A percentile compares a stretch with the other conserved stretches of the same genome.
These are phyloP conservation scores for Excoecaria cochinchinensis DNA, from an alignment of 345 rosid genomes.

Conservation along the genomic window DNA sequence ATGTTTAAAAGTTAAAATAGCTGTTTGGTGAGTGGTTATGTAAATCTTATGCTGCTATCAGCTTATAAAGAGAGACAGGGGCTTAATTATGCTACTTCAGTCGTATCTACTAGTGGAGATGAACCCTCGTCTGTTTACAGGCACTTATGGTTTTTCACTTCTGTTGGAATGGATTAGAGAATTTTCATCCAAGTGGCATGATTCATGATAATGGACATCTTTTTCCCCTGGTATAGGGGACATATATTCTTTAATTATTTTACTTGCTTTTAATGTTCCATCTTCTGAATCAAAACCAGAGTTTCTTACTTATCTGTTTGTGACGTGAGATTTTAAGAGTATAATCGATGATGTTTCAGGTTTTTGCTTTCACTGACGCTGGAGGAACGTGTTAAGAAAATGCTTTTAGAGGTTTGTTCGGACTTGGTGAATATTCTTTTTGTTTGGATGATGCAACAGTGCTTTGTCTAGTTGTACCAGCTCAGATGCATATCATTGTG, in stretches of 20 bases:
- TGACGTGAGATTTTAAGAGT: neutral
- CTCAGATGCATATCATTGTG: no score
- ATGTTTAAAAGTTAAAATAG: neutral
- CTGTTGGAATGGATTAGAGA: neutral
- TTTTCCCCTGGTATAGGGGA: neutral
- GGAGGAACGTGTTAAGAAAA: constrained; percentile 64
- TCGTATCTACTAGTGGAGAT: neutral
- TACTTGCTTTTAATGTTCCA: neutral
- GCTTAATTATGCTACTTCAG: neutral
- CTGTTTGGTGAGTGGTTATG: constrained; percentile 4
- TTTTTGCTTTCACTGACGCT: constrained; percentile 53
- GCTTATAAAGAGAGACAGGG: neutral
- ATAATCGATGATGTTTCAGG: constrained; percentile 48
- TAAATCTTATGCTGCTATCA: neutral
- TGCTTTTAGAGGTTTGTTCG: constrained; percentile 71
- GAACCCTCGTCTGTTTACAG: neutral
- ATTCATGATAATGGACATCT: neutral
- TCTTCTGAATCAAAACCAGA: neutral
- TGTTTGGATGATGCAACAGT: neutral
- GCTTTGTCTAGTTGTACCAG: no score
- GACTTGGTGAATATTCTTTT: neutral
- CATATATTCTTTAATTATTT: neutral
- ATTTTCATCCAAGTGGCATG: neutral
- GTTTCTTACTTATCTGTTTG: neutral
- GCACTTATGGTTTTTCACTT: neutral